Evolutionary conservation across 2,329 filamentous ascomycete species (phyloP).

Genomic region (Neonectria magnoliae): DNA sequence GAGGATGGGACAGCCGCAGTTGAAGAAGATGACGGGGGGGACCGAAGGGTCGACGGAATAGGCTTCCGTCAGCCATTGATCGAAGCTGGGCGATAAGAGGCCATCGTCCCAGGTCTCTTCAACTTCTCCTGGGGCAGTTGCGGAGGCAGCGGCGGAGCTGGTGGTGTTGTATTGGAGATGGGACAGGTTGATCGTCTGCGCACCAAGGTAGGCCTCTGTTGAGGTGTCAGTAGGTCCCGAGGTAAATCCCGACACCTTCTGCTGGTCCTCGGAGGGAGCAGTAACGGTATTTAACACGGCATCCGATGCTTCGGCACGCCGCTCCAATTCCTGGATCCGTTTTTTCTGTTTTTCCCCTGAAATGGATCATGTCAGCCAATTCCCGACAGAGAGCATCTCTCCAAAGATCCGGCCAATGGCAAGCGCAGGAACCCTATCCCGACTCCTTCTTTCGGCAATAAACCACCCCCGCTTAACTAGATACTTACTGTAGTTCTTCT

Average conservation of each 20-base stretch:
- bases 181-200: slow-evolving; percentile 32
- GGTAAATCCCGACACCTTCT: background rate
- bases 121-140: background rate
- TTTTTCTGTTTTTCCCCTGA: slow-evolving; percentile 44
- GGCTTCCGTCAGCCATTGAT: slow-evolving; percentile 29
- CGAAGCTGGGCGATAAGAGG: slow-evolving; percentile 22
- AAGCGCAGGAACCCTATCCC: background rate
- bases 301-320: slow-evolving; percentile 27
- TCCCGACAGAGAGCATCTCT: background rate
- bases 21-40: slow-evolving; percentile 32
- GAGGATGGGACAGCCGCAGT: slow-evolving; percentile 39
- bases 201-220: background rate
- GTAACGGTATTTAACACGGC: background rate
- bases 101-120: slow-evolving; percentile 14
- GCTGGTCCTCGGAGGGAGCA: background rate
- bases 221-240: background rate
- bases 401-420: background rate
- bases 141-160: slow-evolving; percentile 12
- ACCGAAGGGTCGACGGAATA: slow-evolving; percentile 11
- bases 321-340: slow-evolving; percentile 41
- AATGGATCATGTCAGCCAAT: slow-evolving; percentile 39
- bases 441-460: background rate
- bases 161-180: slow-evolving; percentile 22
- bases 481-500: slow-evolving; percentile 65
- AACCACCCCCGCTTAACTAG: background rate